These are phyloP conservation scores for Yamadazyma friedrichii DNA, from an alignment of 1,139 yeast species.

Conservation along the genomic window DNA sequence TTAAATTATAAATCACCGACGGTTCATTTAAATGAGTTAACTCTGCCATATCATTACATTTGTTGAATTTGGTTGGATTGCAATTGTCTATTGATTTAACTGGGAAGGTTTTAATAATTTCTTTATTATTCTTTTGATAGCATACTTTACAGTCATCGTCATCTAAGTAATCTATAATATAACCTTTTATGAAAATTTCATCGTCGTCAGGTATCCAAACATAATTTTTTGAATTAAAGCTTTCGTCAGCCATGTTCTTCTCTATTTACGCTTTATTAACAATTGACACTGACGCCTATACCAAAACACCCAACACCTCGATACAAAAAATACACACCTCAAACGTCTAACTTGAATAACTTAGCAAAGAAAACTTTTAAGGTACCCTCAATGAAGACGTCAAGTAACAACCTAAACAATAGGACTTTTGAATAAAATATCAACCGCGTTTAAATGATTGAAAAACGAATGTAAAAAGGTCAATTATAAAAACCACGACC, in stretches of 20 bases:
- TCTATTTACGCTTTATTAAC: too few species aligned
- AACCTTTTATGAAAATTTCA: slow-evolving; percentile 67
- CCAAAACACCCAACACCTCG: too few species aligned
- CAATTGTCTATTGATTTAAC: slow-evolving; percentile 55
- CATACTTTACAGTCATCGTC: slow-evolving; percentile 52
- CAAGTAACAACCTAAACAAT: too few species aligned
- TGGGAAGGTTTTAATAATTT: slow-evolving; percentile 36
- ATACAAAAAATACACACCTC: too few species aligned
- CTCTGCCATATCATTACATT: slow-evolving; percentile 94
- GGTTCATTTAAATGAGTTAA: slow-evolving; percentile 93
- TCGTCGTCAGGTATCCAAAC: slow-evolving; percentile 84
- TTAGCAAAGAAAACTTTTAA: too few species aligned
- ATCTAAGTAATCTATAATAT: slow-evolving; percentile 55
- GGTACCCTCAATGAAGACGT: too few species aligned
- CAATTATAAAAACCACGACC: too few species aligned
- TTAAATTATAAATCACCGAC: slow-evolving; percentile 80
- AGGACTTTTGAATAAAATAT: too few species aligned
- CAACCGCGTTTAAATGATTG: too few species aligned
- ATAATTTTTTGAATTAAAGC: slow-evolving; percentile 56
- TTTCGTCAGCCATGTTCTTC: slow-evolving; percentile 31
- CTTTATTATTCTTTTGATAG: slow-evolving; percentile 39
- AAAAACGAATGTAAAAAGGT: too few species aligned
- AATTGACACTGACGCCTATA: too few species aligned
- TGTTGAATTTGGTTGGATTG: slow-evolving; percentile 90
- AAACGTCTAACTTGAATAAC: too few species aligned